These are phyloP conservation scores for Phlebiopsis gigantea DNA, from an alignment of 768 basidiomycete species.

Conservation along the genomic window DNA sequence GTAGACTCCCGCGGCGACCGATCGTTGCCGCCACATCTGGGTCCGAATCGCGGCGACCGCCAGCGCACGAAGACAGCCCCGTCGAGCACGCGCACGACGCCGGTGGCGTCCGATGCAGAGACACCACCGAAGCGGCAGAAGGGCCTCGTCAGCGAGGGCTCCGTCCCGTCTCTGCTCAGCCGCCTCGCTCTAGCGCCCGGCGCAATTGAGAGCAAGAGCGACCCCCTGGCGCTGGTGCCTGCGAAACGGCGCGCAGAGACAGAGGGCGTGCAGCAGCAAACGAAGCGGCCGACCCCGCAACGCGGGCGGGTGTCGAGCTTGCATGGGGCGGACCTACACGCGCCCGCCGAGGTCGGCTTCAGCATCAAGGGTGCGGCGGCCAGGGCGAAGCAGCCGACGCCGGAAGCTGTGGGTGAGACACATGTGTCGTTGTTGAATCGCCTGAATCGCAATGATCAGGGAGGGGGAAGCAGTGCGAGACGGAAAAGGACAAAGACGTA, in stretches of 20 bases:
- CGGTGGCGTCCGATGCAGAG: neutral
- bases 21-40: neutral
- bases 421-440: slow-evolving; percentile 14
- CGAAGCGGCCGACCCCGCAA: slow-evolving; percentile 5
- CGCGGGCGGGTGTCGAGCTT: slow-evolving; percentile 6
- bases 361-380: slow-evolving; percentile 54
- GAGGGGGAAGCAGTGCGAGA: slow-evolving; percentile 6
- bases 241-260: slow-evolving; percentile 18
- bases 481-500: slow-evolving; percentile 17
- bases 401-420: slow-evolving; percentile 3
- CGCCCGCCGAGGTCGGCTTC: slow-evolving; percentile 34
- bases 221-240: slow-evolving; percentile 10
- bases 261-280: neutral
- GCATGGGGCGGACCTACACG: slow-evolving; percentile 25
- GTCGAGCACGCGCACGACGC: slow-evolving; percentile 1
- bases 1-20: neutral
- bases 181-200: slow-evolving; percentile 14
- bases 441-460: slow-evolving; percentile 7
- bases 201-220: neutral
- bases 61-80: neutral
- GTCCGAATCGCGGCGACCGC: neutral
- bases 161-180: slow-evolving; percentile 21
- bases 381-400: slow-evolving; percentile 3
- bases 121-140: slow-evolving; percentile 4
- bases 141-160: slow-evolving; percentile 1